phyloP scores from a whole-genome alignment of 2,329 filamentous ascomycete species.

The Beauveria sp. region DNA sequence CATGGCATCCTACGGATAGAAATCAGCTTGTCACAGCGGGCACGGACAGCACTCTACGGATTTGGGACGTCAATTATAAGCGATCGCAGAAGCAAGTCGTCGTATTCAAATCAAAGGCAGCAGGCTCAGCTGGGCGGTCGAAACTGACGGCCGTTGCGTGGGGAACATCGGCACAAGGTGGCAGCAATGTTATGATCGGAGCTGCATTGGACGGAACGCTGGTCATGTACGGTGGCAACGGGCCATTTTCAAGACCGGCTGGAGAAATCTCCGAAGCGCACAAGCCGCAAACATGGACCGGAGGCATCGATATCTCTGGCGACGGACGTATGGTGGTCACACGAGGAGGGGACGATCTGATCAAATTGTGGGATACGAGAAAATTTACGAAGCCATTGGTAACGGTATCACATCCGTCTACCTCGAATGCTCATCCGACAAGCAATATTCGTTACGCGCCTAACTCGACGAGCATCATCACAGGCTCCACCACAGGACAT shows the following conservation, averaged over 20 bases:
- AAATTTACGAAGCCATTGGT: conserved; percentile 91
- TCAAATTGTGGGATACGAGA: conserved; percentile 94
- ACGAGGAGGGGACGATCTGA: conserved; percentile 80
- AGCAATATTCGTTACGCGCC: conserved; percentile 88
- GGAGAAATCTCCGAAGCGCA: conserved; percentile 84
- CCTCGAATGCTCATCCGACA: conserved; percentile 74
- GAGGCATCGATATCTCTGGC: conserved; percentile 80
- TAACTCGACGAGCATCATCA: conserved; percentile 75
- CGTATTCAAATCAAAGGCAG: conserved; percentile 88
- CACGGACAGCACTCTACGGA: conserved; percentile 88
- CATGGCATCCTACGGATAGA: conserved; percentile 82
- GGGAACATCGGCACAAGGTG: conserved; percentile 70
- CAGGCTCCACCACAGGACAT: conserved; percentile 77
- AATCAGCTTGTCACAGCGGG: conserved; percentile 85
- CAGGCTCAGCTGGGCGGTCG: conserved; percentile 80
- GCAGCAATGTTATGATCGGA: conserved; percentile 68
- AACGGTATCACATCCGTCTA: conserved; percentile 70
- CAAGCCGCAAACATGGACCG: conserved; percentile 76
- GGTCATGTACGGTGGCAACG: conserved; percentile 86
- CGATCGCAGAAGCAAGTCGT: conserved; percentile 87
- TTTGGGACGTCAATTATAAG: conserved; percentile 94
- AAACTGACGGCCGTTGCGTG: conserved; percentile 91
- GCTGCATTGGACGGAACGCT: conserved; percentile 84
- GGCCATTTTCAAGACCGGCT: conserved; percentile 72
- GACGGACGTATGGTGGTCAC: conserved; percentile 90